Evolutionary conservation across 192 early-diverging fungal species (phyloP).

Genomic region (Coemansia sp.): DNA sequence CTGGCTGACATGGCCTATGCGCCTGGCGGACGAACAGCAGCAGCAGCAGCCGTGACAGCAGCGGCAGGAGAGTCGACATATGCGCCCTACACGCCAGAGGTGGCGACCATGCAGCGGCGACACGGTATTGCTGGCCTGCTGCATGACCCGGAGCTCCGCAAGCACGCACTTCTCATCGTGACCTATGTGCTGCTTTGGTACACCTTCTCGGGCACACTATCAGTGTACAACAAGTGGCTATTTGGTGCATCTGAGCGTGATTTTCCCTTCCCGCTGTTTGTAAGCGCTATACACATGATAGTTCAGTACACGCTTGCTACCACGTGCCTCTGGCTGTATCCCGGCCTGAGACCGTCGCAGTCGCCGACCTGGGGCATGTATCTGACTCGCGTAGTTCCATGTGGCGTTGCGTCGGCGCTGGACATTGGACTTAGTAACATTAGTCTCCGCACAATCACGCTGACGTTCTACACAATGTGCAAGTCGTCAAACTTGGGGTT

Average conservation of each 20-base stretch:
- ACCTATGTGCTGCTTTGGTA: slow-evolving; percentile 63
- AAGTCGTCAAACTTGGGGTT: slow-evolving; percentile 77
- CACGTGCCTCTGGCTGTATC: slow-evolving; percentile 62
- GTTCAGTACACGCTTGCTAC: slow-evolving; percentile 74
- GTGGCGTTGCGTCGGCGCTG: slow-evolving; percentile 84
- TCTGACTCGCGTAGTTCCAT: slow-evolving; percentile 78
- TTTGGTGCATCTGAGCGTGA: slow-evolving; percentile 80
- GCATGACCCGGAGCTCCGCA: slow-evolving; percentile 25
- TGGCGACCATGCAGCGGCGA: not conserved
- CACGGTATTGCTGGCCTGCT: slow-evolving; percentile 18
- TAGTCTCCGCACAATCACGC: slow-evolving; percentile 82
- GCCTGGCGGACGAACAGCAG: not conserved
- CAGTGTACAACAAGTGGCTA: slow-evolving; percentile 95
- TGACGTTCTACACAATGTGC: slow-evolving; percentile 94
- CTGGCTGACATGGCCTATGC: slow-evolving; percentile 28
- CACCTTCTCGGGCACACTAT: slow-evolving; percentile 70
- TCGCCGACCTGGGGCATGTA: slow-evolving; percentile 62
- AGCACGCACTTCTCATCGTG: slow-evolving; percentile 34
- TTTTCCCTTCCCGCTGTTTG: slow-evolving; percentile 89
- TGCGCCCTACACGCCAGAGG: not conserved
- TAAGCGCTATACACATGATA: slow-evolving; percentile 82
- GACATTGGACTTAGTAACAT: slow-evolving; percentile 93
- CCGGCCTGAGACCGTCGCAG: slow-evolving; percentile 63
- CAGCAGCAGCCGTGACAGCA: too few relatives aligned
- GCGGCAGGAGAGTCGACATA: slow-evolving; percentile 12